Base-by-base conservation (phyloP, 345 rosid genomes). In the Sisymbrium altissimum region DNA sequence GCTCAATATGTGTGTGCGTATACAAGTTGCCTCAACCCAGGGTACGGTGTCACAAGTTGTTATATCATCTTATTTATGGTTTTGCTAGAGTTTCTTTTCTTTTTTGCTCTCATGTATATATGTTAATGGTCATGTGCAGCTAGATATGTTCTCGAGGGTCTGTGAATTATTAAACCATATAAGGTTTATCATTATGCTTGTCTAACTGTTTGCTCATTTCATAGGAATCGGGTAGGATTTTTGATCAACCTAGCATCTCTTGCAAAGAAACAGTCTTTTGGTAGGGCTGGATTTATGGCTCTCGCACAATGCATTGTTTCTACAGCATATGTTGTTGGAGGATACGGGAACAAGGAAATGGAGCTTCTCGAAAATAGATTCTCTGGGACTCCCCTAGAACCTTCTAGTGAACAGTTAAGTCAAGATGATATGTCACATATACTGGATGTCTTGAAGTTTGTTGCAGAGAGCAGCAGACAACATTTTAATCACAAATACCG, bases 401-500 rank as follows among this genome's bases (percentile, higher is more conserved):
- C 71, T 59, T 72, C 75, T 65, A 38, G 43, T 50, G 81, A 75
- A 46, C 69, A 35, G 38, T 27, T 75, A 69, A 71, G 65, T 23
- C 68, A 54, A 50, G 67, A 68, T 67, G 81, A 83, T 49, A 80
- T 76, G 77, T 50, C 80, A 33, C 82, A 75, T 75, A 65, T 93
- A 45, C 76, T 93, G 78, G 95, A 88, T 73, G 78, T 80, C 79
- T 64, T 93, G 76, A 86, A 91, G 83, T 91, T 74, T 85, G 84
- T 91, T 76, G 83, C 86, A 55, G 91, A 89, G 79, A 91, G 87
- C 91, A 85, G 98, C 91, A 91, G 88, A 77, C 97, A 86, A 58
- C 97, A 93, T 85, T 93, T 93, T 76, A 93, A 93, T 81, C 97
- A 89, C 55, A 87, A 77, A 63, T 93, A 93, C 83, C 98, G 96